Evolutionary conservation across 2,329 filamentous ascomycete genomes (phyloP).

Genomic region (Colletotrichum spinosum): DNA sequence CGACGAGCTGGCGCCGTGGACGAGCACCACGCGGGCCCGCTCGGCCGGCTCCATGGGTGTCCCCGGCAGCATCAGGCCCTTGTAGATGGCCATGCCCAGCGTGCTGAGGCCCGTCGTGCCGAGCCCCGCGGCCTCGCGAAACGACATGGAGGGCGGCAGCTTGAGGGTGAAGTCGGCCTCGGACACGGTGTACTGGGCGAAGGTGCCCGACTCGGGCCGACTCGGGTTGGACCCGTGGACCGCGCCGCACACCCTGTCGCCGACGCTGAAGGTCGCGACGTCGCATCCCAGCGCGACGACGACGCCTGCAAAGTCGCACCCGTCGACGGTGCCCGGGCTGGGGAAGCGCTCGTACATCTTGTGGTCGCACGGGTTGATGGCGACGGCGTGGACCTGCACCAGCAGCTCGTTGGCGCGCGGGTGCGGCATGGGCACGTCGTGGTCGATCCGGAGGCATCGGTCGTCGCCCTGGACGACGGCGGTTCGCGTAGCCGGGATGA

Average conservation of each 20-base stretch:
- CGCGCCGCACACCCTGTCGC: constrained; percentile 45
- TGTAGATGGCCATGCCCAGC: constrained; percentile 40
- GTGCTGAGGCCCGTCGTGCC: constrained; percentile 33
- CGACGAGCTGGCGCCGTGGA: constrained; percentile 40
- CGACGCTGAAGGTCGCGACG: constrained; percentile 30
- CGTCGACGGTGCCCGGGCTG: constrained; percentile 40
- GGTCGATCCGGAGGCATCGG: background rate
- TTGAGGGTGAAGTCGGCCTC: constrained; percentile 29
- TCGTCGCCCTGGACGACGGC: too few species aligned
- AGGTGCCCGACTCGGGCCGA: constrained; percentile 39
- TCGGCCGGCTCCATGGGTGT: constrained; percentile 30
- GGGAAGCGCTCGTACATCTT: constrained; percentile 43
- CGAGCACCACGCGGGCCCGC: constrained; percentile 37
- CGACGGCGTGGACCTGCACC: constrained; percentile 39
- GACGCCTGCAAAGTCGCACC: constrained; percentile 46
- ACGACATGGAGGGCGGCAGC: constrained; percentile 35
- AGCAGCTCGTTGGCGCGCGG: constrained; percentile 12
- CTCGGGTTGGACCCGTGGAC: constrained; percentile 36
- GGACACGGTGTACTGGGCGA: constrained; percentile 36
- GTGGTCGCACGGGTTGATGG: constrained; percentile 45
- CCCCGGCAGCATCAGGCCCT: constrained; percentile 38
- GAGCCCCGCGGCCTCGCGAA: constrained; percentile 36
- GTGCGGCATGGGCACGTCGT: constrained; percentile 4
- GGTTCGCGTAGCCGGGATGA: too few species aligned
- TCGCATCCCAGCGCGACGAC: constrained; percentile 42